Base-by-base conservation (phyloP, 2,329 filamentous ascomycete genomes). In the Monosporascus sp. region DNA sequence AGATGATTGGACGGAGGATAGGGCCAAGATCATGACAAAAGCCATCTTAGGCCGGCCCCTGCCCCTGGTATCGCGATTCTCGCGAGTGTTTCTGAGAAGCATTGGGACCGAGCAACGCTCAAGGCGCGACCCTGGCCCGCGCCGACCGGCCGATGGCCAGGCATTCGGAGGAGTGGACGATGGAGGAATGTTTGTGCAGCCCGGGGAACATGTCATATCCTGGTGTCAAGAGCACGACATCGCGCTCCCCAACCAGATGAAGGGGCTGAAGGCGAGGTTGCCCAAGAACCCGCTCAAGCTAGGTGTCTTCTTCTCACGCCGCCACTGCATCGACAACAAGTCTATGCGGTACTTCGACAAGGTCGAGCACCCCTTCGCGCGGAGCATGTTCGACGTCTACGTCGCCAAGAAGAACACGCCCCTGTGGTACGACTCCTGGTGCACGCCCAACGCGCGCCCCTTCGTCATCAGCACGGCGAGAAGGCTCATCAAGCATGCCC, bases 221-320 rank as follows among this genome's bases (percentile, higher is more conserved):
- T 43, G 59, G n/a, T 62, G 48, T 64, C 75, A 75, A 56, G 69
- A 78, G 55, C 77, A 78, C 66, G 64, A 73, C 16, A 74, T 82
- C 40, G 40, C 14, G 5, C 57, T 65, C 14, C 58, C 64, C 7
- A 22, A 14, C 1, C n/a, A 35, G 9, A 11, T 61, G 38, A 48
- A 52, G 7, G 8, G 16, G n/a, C 16, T 59, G 7, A 55, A 43
- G n/a, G 2, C 50, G 37, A 60, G 45, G n/a, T 22, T 55, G 27
- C n/a, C 3, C 20, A 4, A 11, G 7, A 64, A 64, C 35, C 48
- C 49, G n/a, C 56, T 41, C 55, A 51, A 53, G 8, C 11, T 67
- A 1, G 22, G 1, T 17, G 46, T 58, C 6, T 6, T 26, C 4
- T 1, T 27, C 35, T 61, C 60, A 2, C 54, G 49, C 22, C 38